Conservation (phyloP, 176 grass and related monocot species). For the Elaeis guineensis region DNA sequence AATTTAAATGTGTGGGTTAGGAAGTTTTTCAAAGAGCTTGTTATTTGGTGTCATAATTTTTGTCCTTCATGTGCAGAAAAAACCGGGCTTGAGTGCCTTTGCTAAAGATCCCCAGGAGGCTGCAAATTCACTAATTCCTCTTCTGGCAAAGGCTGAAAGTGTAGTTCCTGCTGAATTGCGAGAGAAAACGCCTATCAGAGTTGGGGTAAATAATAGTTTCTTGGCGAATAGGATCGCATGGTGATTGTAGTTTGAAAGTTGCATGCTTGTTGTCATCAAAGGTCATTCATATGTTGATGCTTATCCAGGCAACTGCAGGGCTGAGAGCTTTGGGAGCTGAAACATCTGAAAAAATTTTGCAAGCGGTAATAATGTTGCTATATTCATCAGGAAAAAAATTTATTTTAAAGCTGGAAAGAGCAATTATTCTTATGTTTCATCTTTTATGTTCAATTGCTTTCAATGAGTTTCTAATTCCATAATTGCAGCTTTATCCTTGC, state of each 20-base stretch:
- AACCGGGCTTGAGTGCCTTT: slow-evolving; percentile 68
- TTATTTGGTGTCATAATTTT: neutral
- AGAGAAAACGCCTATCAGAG: slow-evolving; percentile 73
- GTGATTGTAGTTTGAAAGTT: slow-evolving; percentile 4
- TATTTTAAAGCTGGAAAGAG: too few species aligned
- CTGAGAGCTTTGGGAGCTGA: slow-evolving; percentile 79
- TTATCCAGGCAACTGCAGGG: slow-evolving; percentile 83
- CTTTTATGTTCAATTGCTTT: too few species aligned
- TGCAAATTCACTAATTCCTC: slow-evolving; percentile 76
- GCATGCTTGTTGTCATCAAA: neutral
- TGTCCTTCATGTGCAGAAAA: slow-evolving; percentile 44
- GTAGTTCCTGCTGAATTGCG: slow-evolving; percentile 61
- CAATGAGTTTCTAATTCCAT: too few species aligned
- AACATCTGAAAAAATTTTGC: slow-evolving; percentile 88
- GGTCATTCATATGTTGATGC: slow-evolving; percentile 16
- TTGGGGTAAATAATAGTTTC: slow-evolving; percentile 63
- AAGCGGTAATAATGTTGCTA: slow-evolving; percentile 57
- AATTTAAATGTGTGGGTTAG: too few species aligned
- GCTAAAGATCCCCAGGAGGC: slow-evolving; percentile 78
- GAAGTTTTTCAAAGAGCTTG: too few species aligned
- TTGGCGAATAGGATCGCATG: slow-evolving; percentile 7
- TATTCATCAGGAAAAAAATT: neutral
- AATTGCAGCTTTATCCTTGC: too few species aligned
- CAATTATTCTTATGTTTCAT: too few species aligned
- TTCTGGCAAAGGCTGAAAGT: slow-evolving; percentile 73